Conservation (phyloP, 2,329 filamentous ascomycete species). For the Diaporthe vaccinii region DNA sequence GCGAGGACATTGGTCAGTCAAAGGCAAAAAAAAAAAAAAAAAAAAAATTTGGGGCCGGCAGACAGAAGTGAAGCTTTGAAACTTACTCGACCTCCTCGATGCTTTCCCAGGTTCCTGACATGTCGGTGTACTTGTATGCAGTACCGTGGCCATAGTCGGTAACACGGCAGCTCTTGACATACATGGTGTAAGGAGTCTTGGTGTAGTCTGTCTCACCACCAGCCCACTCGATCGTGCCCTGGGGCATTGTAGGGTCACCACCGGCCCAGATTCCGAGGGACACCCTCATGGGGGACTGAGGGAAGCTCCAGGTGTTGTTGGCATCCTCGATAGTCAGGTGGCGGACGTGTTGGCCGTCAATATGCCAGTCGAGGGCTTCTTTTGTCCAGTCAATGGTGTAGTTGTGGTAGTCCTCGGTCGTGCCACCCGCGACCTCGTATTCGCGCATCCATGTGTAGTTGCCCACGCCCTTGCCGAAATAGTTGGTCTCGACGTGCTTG, state of each 20-base stretch:
- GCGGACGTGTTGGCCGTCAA: slow-evolving; percentile 77
- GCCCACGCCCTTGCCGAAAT: slow-evolving; percentile 81
- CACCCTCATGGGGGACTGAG: slow-evolving; percentile 82
- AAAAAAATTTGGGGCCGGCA: no score
- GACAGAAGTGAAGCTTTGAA: background rate
- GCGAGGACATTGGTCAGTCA: background rate
- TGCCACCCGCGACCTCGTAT: slow-evolving; percentile 66
- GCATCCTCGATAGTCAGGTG: slow-evolving; percentile 73
- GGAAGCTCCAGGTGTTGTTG: slow-evolving; percentile 74
- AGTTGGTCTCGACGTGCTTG: slow-evolving; percentile 78
- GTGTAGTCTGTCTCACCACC: slow-evolving; percentile 77
- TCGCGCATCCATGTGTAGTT: slow-evolving; percentile 73
- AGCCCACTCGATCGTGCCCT: slow-evolving; percentile 76
- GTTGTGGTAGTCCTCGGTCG: slow-evolving; percentile 76
- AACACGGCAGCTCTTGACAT: slow-evolving; percentile 70
- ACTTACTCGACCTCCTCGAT: slow-evolving; percentile 70
- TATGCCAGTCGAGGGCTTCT: slow-evolving; percentile 75
- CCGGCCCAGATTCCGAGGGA: slow-evolving; percentile 77
- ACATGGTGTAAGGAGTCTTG: slow-evolving; percentile 79
- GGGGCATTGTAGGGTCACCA: slow-evolving; percentile 66
- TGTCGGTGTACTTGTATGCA: slow-evolving; percentile 75
- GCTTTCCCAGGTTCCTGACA: slow-evolving; percentile 72
- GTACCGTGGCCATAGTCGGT: slow-evolving; percentile 73
- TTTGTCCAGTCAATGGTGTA: slow-evolving; percentile 83
- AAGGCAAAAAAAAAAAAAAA: background rate